A percentile compares a stretch with the other conserved stretches of the same genome.
Evolutionary conservation across 2,329 filamentous ascomycete genomes (phyloP).

Genomic region (Ophiostoma piceae): DNA sequence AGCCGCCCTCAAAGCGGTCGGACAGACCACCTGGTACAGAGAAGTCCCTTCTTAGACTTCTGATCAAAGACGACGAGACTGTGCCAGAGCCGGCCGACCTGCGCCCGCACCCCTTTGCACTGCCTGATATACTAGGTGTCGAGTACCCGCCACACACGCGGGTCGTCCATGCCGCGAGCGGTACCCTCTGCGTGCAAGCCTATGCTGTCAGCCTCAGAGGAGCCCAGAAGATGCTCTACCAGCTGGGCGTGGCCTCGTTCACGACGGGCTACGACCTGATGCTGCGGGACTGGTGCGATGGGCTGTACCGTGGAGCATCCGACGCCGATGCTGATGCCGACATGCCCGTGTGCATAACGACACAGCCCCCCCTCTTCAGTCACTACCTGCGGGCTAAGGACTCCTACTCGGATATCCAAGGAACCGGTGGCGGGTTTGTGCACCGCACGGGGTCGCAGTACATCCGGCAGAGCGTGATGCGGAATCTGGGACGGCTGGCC

Average conservation of each 20-base stretch:
- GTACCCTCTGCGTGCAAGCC: background rate
- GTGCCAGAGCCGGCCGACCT: background rate
- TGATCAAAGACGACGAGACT: background rate
- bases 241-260: background rate
- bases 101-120: background rate
- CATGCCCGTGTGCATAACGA: background rate
- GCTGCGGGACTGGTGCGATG: background rate
- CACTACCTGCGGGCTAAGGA: background rate
- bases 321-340: background rate
- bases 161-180: background rate
- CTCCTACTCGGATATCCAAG: background rate
- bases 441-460: background rate
- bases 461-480: background rate
- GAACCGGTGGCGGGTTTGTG: background rate
- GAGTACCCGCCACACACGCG: background rate
- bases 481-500: background rate
- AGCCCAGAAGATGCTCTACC: background rate
- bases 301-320: background rate
- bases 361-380: background rate
- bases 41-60: background rate
- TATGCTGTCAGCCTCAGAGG: background rate
- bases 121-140: background rate
- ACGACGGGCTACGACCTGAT: background rate
- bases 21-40: background rate
- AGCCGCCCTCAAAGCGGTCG: background rate